These are phyloP conservation scores for Anthracocystis panici-leucophaei DNA, from an alignment of 1,284 basidiomycete genomes.

Conservation along the genomic window DNA sequence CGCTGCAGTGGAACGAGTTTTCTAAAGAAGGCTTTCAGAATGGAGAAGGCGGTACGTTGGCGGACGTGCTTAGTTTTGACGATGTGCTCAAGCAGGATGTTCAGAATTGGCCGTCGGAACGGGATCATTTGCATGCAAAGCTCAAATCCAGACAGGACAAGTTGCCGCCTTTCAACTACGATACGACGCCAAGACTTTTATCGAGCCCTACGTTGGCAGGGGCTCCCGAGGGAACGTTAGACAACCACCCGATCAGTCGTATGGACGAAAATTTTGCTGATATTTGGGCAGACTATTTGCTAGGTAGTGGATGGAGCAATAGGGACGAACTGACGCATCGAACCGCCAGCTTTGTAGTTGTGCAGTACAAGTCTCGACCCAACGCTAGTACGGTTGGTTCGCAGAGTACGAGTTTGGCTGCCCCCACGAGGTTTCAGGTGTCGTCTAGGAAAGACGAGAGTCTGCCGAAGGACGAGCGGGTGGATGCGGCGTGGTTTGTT, in stretches of 20 bases:
- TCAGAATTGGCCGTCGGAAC: slow-evolving; percentile 56
- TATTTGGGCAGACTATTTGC: slow-evolving; percentile 65
- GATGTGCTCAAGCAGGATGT: slow-evolving; percentile 59
- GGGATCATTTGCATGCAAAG: slow-evolving; percentile 43
- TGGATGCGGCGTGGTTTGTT: slow-evolving; percentile 66
- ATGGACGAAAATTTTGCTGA: slow-evolving; percentile 67
- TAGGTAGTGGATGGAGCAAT: slow-evolving; percentile 68
- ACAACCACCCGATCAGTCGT: slow-evolving; percentile 50
- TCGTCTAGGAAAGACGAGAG: slow-evolving; percentile 28
- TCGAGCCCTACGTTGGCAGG: slow-evolving; percentile 47
- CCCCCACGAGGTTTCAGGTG: slow-evolving; percentile 33
- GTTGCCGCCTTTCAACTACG: slow-evolving; percentile 63
- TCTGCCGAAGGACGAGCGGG: slow-evolving; percentile 43
- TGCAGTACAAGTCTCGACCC: slow-evolving; percentile 63
- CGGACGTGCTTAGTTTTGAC: slow-evolving; percentile 63
- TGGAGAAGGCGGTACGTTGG: slow-evolving; percentile 35
- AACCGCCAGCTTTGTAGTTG: slow-evolving; percentile 65
- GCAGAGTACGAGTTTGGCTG: slow-evolving; percentile 31
- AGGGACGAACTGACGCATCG: slow-evolving; percentile 68
- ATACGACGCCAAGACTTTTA: slow-evolving; percentile 53
- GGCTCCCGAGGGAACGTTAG: slow-evolving; percentile 14
- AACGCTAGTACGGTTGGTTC: slow-evolving; percentile 49
- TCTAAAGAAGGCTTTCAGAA: slow-evolving; percentile 53
- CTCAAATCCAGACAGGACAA: slow-evolving; percentile 46
- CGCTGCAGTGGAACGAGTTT: slow-evolving; percentile 65